Base-by-base conservation (phyloP, 305 asterid genomes). In the Vinca major region DNA sequence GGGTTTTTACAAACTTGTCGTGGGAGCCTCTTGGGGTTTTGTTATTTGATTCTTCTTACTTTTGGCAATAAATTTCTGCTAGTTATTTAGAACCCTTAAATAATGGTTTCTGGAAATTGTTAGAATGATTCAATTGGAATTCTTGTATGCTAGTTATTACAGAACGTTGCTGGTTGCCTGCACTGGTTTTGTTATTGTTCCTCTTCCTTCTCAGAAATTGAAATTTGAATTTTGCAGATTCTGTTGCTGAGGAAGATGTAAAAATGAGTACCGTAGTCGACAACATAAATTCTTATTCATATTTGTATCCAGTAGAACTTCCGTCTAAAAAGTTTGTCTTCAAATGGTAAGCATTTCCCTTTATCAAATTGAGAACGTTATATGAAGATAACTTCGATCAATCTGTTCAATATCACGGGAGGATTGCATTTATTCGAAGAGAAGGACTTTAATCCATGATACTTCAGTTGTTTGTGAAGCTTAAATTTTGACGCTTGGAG, bases 211-310 rank as follows among this genome's bases (percentile, higher is more conserved):
- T 51, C 74, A 71, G 51, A 67, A 72, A 61, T 70, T 61, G 67
- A 61, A 48, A 39, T 70, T 53, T 64, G 55, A 50, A 65, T 60
- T 55, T 67, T 76, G 62, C 85, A 88, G 96, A 82, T 63, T 77
- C 71, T 73, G 78, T 71, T 63, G 90, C 85, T 48, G 92, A 78
- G 74, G 94, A 88, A 76, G 89, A 88, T 67, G 66, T 82, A 78
- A 87, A 83, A 73, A 88, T 81, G 91, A 89, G 69, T 76, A 48
- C 86, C 8, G 8, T 70, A 4, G 83, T 83, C 65, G 98, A 92
- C 78, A 89, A 90, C 54, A 79, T 82, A 75, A 92, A 92, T 87
- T 89, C 92, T 67, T 90, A 86, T 81, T 87, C 98, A n/a, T 92
- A 90, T 83, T 39, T 75, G 73, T 90, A 82, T 80, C 98, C 98